Conservation (phyloP, 345 rosid genomes). For the Hibiscus tridactylites region DNA sequence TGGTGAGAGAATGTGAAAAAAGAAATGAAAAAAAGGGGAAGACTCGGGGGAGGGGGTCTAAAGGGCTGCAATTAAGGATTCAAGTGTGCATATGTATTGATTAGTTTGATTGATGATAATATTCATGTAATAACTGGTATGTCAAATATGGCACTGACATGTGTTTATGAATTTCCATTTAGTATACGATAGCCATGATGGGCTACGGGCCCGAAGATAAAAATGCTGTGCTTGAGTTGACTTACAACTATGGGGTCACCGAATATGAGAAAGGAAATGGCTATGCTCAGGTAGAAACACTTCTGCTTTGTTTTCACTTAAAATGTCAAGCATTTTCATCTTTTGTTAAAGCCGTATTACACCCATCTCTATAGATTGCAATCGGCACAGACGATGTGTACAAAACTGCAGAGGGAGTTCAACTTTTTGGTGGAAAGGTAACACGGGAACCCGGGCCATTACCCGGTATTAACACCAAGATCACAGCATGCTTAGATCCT, state of each 20-base stretch:
- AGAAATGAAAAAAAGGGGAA: not conserved
- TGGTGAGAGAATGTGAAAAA: not conserved
- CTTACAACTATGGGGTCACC: conserved; percentile 63
- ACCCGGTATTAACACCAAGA: conserved; percentile 92
- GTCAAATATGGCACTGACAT: not conserved
- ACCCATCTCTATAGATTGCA: conserved; percentile 51
- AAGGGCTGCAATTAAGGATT: not conserved
- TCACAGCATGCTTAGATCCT: conserved; percentile 95
- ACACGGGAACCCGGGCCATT: conserved; percentile 93
- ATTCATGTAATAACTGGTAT: no score
- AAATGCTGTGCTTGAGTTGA: conserved; percentile 60
- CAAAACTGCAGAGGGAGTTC: conserved; percentile 87
- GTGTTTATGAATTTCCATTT: conserved; percentile 4
- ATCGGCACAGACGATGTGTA: conserved; percentile 96
- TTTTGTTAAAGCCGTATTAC: not conserved
- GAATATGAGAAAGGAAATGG: conserved; percentile 70
- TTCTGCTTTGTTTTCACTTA: not conserved
- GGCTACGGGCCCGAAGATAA: conserved; percentile 81
- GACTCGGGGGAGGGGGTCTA: not conserved
- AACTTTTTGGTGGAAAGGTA: conserved; percentile 78
- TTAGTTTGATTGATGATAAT: no score
- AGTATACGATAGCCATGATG: conserved; percentile 72
- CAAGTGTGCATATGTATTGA: not conserved
- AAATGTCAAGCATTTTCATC: not conserved
- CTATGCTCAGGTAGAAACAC: conserved; percentile 51